These are phyloP conservation scores for Xylaria sp. DNA, from an alignment of 2,329 filamentous ascomycete genomes.

Conservation along the genomic window DNA sequence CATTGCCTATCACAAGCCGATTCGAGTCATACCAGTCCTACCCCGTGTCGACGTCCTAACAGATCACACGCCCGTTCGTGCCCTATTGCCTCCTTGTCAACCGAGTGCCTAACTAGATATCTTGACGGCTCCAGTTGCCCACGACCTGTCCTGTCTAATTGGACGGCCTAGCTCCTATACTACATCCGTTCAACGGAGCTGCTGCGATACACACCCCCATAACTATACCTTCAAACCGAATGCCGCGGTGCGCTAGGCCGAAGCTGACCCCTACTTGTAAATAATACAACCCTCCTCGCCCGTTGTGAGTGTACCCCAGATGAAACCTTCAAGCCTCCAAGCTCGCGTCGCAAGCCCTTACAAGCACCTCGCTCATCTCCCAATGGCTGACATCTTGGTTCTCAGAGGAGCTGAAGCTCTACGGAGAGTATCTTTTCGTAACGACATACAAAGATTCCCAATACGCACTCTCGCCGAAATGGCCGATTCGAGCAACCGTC, in stretches of 20 bases:
- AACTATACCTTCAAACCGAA: neutral
- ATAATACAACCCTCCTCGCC: neutral
- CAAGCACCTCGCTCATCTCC: neutral
- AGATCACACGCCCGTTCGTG: constrained; percentile 17
- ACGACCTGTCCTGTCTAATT: no score
- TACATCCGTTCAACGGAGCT: neutral
- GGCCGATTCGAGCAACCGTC: constrained; percentile 40
- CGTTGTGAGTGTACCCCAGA: neutral
- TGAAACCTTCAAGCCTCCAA: neutral
- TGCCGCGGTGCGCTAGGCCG: neutral
- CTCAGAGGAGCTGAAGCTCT: constrained; percentile 45
- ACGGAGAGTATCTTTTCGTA: constrained; percentile 44
- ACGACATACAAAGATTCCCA: constrained; percentile 41
- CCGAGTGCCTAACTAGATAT: constrained; percentile 8
- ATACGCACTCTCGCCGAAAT: constrained; percentile 46
- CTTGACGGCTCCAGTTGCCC: no score
- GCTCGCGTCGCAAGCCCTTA: no score
- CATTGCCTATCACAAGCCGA: constrained; percentile 15
- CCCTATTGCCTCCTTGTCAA: constrained; percentile 1
- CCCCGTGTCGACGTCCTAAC: constrained; percentile 22
- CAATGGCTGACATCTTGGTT: constrained; percentile 48
- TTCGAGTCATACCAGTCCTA: constrained; percentile 17
- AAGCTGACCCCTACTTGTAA: neutral
- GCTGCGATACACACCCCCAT: no score
- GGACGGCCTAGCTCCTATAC: no score